Base-by-base conservation (phyloP, 2,329 filamentous ascomycete species). In the Hymenoscyphus repandus region DNA sequence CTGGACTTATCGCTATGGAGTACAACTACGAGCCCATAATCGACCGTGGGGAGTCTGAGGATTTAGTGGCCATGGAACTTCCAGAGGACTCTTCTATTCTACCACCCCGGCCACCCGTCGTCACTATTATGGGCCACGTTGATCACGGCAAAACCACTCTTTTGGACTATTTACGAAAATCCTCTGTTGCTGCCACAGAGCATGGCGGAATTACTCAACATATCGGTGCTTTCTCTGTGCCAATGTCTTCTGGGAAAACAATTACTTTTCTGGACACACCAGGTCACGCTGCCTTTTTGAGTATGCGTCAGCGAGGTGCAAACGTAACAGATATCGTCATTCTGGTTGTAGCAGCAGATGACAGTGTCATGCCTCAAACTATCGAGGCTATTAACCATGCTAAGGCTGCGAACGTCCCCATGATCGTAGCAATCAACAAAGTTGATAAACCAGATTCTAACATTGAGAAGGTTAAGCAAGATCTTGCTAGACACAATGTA, bases 71-170 rank as follows among this genome's bases (percentile, higher is more conserved):
- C 20, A 80, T 84, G 10, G 85, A 90, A 1, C 72, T 77, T 22
- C 80, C 82, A 7, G 83, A 83, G 62, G 88, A 92, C 66, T 78
- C 74, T 44, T 81, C 86, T 0, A 61, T 69, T 12, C 70, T 96
- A 6, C 90, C 90, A 1, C 69, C 74, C 32, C 82, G 95, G 13
- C 92, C 93, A 6, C 95, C 93, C 0, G 90, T 99, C 33, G 91
- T 99, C 36, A 97, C 95, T 0, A 99, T 99, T 64, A 99, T 99
- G 95, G 93, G 93, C 2, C 93, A 99, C 58, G 93, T 99, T 61
- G 95, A 99, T 66, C 93, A 99, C 68, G 93, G 93, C 48, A 99
- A 99, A 73, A 99, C 93, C 0, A 99, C 95, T 0, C 83, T 99
- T 38, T 76, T 99, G 9, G 93, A 99, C 66, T 97, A 85, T 71